Base-by-base conservation (phyloP, 2,329 filamentous ascomycete species). In the Onygenales sp. region DNA sequence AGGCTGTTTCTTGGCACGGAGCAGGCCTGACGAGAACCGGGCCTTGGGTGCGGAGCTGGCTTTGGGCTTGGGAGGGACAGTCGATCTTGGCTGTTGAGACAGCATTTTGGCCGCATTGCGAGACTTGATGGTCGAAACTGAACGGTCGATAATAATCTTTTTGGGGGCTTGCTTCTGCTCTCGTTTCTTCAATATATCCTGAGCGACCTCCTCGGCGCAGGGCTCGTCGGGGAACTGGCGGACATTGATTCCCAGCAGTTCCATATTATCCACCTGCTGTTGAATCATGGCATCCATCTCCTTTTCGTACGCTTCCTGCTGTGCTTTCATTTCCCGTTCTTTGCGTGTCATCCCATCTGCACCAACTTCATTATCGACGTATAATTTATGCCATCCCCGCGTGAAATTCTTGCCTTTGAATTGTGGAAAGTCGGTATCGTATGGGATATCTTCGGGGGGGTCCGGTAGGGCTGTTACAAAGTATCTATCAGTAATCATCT, bases 281-380 rank as follows among this genome's bases (percentile, higher is more conserved):
- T 83, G 75, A 55, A 91, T 85, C 57, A 81, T 78, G 49, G 84
- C 80, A 57, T 91, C 84, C 2, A 83, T 77, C 58, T 83, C 75
- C 54, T 83, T 74, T 59, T 86, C 77, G 55, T 78, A 81, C 45
- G 87, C 83, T 14, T 77, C 73, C 3, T 76, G 76, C 10, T 83
- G 80, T 57, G 85, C 75, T 31, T 86, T 86, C 57, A 86, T 78
- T 51, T 86, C 82, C 83, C 87, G 55, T 84, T 75, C n/a, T 75
- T 79, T 64, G 80, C 81, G 68, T 76, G 84, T 71, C 77, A 87
- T 53, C 75, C 86, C 65, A 76, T 84, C 71, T n/a, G 63, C 62
- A 17, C 73, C 73, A 21, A 72, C 63, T 42, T 75, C 72, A 47
- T 78, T 74, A 44, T 67, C 62, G 46, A 69, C 69, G 60, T 79